These are phyloP conservation scores for Globisporangium iwayamae DNA, from an alignment of 352 stramenopile species.

Conservation along the genomic window DNA sequence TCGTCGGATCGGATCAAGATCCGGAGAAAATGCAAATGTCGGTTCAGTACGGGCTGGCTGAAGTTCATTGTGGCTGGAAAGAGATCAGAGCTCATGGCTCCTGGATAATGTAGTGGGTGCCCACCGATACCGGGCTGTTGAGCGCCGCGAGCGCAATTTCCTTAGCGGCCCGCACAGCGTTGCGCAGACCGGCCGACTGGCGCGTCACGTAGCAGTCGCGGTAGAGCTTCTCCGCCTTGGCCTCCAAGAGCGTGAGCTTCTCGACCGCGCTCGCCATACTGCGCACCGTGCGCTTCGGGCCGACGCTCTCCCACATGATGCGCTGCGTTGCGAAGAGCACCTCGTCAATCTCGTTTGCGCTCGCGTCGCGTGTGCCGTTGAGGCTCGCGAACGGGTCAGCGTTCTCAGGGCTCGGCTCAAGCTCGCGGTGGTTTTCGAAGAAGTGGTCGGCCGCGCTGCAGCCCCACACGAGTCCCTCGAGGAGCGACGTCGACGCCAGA, in stretches of 20 bases:
- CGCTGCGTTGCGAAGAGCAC: constrained; percentile 60
- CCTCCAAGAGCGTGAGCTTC: constrained; percentile 72
- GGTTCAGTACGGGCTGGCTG: background rate
- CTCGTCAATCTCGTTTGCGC: constrained; percentile 50
- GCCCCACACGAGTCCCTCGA: constrained; percentile 94
- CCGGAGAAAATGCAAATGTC: background rate
- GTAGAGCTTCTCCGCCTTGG: constrained; percentile 79
- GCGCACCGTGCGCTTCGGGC: constrained; percentile 77
- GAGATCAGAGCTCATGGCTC: constrained; percentile 18
- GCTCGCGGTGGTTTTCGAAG: constrained; percentile 21
- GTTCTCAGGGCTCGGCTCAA: constrained; percentile 12
- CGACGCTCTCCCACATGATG: constrained; percentile 95
- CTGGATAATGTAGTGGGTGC: constrained; percentile 88
- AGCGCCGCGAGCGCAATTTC: constrained; percentile 84
- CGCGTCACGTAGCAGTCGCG: constrained; percentile 52
- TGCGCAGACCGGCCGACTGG: constrained; percentile 83
- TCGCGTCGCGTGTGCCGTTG: constrained; percentile 39
- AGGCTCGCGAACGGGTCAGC: constrained; percentile 36
- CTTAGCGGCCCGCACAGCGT: constrained; percentile 84
- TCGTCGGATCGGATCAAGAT: background rate
- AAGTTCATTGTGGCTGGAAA: background rate
- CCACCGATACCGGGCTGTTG: constrained; percentile 76
- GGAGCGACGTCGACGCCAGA: constrained; percentile 90
- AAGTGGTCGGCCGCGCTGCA: constrained; percentile 84
- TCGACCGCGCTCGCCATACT: constrained; percentile 80